These are phyloP conservation scores for Microdochium trichocladiopsis DNA, from an alignment of 2,329 filamentous ascomycete genomes.

Conservation along the genomic window DNA sequence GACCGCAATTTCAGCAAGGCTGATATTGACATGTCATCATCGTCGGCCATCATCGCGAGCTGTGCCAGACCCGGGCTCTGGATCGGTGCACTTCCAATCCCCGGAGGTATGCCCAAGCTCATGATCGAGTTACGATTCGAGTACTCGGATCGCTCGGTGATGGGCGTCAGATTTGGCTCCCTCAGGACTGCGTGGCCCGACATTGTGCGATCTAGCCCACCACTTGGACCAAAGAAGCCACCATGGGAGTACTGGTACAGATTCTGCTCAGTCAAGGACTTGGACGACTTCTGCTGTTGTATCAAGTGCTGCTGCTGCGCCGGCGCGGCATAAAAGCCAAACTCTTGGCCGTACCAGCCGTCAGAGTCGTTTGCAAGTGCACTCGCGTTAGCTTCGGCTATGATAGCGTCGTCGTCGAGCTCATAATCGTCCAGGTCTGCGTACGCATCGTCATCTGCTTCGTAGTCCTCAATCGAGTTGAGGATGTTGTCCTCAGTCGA, in stretches of 20 bases:
- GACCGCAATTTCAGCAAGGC: slow-evolving; percentile 66
- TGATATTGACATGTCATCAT: slow-evolving; percentile 67
- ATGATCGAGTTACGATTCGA: slow-evolving; percentile 90
- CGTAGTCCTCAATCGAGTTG: slow-evolving; percentile 16
- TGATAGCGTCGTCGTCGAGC: slow-evolving; percentile 81
- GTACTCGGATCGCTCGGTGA: slow-evolving; percentile 93
- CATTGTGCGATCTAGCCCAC: slow-evolving; percentile 60
- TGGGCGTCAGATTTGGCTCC: slow-evolving; percentile 90
- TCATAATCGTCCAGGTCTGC: slow-evolving; percentile 52
- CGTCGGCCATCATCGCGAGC: slow-evolving; percentile 60
- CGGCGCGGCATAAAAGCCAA: slow-evolving; percentile 81
- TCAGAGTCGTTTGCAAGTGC: slow-evolving; percentile 87
- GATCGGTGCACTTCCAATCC: slow-evolving; percentile 40
- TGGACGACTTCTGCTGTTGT: slow-evolving; percentile 11
- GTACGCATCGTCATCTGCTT: slow-evolving; percentile 53
- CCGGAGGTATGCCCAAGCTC: slow-evolving; percentile 54
- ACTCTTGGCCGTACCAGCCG: slow-evolving; percentile 93
- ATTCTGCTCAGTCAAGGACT: slow-evolving; percentile 24
- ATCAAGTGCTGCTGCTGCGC: slow-evolving; percentile 25
- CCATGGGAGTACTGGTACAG: slow-evolving; percentile 64
- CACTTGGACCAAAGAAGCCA: slow-evolving; percentile 74
- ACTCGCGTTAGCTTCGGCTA: slow-evolving; percentile 91
- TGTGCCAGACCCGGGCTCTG: slow-evolving; percentile 72
- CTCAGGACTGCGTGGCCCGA: slow-evolving; percentile 70
- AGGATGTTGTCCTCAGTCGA: slow-evolving; percentile 11